Conservation (phyloP, 495 filamentous ascomycete genomes). For the Tuber melanosporum region DNA sequence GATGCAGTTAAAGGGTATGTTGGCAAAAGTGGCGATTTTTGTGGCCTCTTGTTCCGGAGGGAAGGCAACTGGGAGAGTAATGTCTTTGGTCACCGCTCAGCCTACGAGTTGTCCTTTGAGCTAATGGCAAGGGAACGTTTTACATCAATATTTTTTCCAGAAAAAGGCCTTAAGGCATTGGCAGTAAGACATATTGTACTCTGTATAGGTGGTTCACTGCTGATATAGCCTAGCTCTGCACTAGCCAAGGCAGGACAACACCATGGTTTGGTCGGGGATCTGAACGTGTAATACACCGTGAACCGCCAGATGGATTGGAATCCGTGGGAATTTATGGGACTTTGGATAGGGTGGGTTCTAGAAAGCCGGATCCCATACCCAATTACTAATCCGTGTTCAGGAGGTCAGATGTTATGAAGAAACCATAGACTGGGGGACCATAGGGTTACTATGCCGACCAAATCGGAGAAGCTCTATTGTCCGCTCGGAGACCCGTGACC, state of each 20-base stretch:
- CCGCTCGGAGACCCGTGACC: slow-evolving; percentile 1
- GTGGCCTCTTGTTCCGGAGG: slow-evolving; percentile 35
- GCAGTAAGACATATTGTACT: slow-evolving; percentile 22
- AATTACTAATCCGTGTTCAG: slow-evolving; percentile 8
- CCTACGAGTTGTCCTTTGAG: slow-evolving; percentile 37
- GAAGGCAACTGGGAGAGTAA: slow-evolving; percentile 31
- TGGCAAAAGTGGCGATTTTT: slow-evolving; percentile 32
- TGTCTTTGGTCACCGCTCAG: slow-evolving; percentile 36
- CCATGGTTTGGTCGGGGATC: slow-evolving; percentile 39
- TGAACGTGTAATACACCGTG: background rate
- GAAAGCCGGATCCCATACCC: background rate
- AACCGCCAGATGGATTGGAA: slow-evolving; percentile 16
- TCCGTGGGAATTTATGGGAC: slow-evolving; percentile 35
- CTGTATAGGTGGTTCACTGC: slow-evolving; percentile 2
- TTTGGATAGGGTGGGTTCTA: slow-evolving; percentile 22
- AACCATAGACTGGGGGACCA: slow-evolving; percentile 17
- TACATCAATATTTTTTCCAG: slow-evolving; percentile 32
- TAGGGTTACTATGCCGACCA: slow-evolving; percentile 22
- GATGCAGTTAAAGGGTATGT: slow-evolving; percentile 41
- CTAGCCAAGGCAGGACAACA: slow-evolving; percentile 30
- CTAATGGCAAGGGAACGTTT: slow-evolving; percentile 29
- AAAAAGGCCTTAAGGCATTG: slow-evolving; percentile 24
- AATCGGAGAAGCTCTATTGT: background rate
- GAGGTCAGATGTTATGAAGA: background rate
- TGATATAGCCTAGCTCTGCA: slow-evolving; percentile 36